Evolutionary conservation across 257 asterid species (phyloP).

Genomic region (Nicotiana tomentosiformis): DNA sequence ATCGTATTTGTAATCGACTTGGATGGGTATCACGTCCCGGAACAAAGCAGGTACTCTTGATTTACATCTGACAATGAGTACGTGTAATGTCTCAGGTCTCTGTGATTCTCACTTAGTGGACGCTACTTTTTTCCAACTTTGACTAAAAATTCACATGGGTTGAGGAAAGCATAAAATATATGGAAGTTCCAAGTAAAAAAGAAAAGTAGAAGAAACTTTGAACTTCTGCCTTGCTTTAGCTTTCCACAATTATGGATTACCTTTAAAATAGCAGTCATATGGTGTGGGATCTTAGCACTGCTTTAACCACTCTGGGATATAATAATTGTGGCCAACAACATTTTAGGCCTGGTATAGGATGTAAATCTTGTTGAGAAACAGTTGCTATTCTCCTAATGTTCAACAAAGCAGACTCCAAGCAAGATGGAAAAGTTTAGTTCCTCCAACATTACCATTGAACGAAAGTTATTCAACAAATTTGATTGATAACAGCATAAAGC

Average conservation of each 20-base stretch:
- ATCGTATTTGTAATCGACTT: conserved; percentile 90
- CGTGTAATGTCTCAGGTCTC: not conserved
- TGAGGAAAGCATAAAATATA: not conserved
- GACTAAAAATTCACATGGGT: not conserved
- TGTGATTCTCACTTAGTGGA: not conserved
- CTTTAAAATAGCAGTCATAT: not conserved
- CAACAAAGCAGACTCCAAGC: not conserved
- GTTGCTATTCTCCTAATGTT: not conserved
- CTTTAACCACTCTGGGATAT: not conserved
- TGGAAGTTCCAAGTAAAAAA: not conserved
- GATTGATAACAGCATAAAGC: not conserved
- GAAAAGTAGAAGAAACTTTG: not conserved
- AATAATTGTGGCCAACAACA: not conserved
- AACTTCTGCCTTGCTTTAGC: not conserved
- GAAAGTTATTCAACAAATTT: not conserved
- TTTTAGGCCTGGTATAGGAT: not conserved
- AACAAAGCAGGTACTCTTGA: conserved; percentile 58
- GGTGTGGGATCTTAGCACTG: not conserved
- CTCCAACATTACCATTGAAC: not conserved
- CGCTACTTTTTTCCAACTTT: not conserved
- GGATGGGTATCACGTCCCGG: conserved; percentile 92
- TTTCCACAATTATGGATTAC: not conserved
- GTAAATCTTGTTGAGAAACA: not conserved
- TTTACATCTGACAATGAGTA: not conserved
- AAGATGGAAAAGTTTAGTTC: not conserved